These are phyloP conservation scores for Crithidia acanthocephali DNA, from an alignment of 208 protist genomes.

Conservation along the genomic window DNA sequence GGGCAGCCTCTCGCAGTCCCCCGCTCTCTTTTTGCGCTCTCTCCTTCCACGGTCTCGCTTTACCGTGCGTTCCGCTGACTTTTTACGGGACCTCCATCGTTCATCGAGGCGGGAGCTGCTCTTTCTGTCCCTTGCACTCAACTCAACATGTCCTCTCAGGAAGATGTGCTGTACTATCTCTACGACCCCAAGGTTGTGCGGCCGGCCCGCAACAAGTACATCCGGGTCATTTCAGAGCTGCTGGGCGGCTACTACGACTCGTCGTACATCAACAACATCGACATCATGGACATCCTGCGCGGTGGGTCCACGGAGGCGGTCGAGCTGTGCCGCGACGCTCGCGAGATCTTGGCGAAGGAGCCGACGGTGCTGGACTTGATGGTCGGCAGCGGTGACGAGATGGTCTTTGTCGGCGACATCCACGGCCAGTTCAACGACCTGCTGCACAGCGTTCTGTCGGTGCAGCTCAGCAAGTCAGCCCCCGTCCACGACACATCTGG, in stretches of 20 bases:
- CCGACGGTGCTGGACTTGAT: conserved; percentile 57
- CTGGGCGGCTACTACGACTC: conserved; percentile 55
- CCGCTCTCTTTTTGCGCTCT: no score
- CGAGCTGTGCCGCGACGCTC: conserved; percentile 60
- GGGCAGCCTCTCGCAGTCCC: no score
- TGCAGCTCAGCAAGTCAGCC: conserved; percentile 50
- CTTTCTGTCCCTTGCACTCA: no score
- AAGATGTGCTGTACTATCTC: conserved; percentile 54
- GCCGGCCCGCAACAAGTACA: conserved; percentile 63
- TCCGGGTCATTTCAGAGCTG: conserved; percentile 66
- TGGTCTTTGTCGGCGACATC: conserved; percentile 88
- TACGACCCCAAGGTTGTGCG: conserved; percentile 54
- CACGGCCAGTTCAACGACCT: conserved; percentile 90
- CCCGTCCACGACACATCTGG: conserved; percentile 8
- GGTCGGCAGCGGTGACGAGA: conserved; percentile 47
- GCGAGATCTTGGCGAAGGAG: conserved; percentile 48
- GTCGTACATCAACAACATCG: conserved; percentile 39
- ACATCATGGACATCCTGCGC: conserved; percentile 66
- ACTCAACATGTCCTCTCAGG: conserved; percentile 8
- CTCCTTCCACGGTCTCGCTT: no score
- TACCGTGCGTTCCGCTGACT: no score
- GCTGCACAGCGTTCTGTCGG: conserved; percentile 58
- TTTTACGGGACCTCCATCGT: no score
- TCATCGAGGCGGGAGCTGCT: no score
- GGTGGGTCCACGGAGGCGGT: conserved; percentile 52